Evolutionary conservation across 345 rosid genomes (phyloP).

Genomic region (Mallotus nudiflorus): DNA sequence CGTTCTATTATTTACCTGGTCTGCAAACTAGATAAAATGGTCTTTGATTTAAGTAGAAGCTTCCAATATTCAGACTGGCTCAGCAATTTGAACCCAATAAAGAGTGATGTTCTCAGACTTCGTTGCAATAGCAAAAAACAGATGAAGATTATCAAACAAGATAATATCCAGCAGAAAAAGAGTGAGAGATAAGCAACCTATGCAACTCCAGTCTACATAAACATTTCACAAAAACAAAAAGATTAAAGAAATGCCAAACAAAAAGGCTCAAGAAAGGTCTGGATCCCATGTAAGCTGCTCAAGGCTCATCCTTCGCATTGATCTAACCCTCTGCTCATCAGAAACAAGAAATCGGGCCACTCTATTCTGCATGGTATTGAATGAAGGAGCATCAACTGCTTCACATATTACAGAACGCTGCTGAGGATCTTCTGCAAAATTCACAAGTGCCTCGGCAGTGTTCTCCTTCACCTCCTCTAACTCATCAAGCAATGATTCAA

Average conservation of each 20-base stretch:
- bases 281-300: constrained; percentile 42
- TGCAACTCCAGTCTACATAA: neutral
- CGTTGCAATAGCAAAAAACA: neutral
- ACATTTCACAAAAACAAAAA: neutral
- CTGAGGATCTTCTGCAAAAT: constrained; percentile 44
- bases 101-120: too few relatives aligned
- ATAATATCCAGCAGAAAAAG: neutral
- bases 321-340: constrained; percentile 44
- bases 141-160: neutral
- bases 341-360: constrained; percentile 37
- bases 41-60: too few relatives aligned
- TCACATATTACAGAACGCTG: constrained; percentile 36
- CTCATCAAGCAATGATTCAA: constrained; percentile 43
- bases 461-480: constrained; percentile 53
- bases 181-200: too few relatives aligned
- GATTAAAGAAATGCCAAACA: neutral
- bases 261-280: constrained; percentile 20
- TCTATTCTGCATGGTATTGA: constrained; percentile 46
- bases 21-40: too few relatives aligned
- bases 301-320: constrained; percentile 45
- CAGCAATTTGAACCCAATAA: too few relatives aligned
- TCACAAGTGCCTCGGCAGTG: constrained; percentile 52
- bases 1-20: too few relatives aligned
- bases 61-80: too few relatives aligned
- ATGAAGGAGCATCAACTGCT: constrained; percentile 35